A percentile compares a stretch with the other conserved stretches of the same genome.
These are phyloP conservation scores for Cyberlindnera euphorbiae DNA, from an alignment of 805 yeast genomes.

Conservation along the genomic window DNA sequence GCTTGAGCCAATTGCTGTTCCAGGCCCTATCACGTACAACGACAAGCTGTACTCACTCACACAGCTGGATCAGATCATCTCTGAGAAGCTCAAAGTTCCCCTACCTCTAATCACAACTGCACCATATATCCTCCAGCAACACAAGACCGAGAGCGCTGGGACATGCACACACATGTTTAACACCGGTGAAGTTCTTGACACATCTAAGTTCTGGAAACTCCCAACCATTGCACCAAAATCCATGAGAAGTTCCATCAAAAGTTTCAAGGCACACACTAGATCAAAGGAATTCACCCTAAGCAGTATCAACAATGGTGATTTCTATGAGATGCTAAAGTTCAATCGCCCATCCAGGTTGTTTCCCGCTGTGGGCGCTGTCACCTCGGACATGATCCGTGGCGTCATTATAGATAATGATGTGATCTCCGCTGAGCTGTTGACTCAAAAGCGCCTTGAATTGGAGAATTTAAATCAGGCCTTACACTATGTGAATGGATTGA, in stretches of 20 bases:
- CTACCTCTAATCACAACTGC: constrained; percentile 14
- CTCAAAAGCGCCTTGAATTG: constrained; percentile 1
- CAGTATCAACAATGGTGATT: constrained; percentile 5
- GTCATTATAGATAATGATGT: constrained; percentile 4
- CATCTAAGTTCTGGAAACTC: constrained; percentile 1
- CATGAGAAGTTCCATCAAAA: not conserved
- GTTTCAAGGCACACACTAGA: not conserved
- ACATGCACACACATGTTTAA: constrained; percentile 6
- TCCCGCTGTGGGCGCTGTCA: constrained; percentile 1
- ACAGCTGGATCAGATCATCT: constrained; percentile 7
- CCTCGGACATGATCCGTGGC: constrained; percentile 13
- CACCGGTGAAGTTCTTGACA: constrained; percentile 4
- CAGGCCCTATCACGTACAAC: constrained; percentile 11
- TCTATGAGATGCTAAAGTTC: constrained; percentile 9
- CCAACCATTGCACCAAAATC: not conserved
- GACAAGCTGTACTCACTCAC: constrained; percentile 5
- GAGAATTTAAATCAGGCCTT: constrained; percentile 2
- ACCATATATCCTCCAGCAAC: constrained; percentile 13
- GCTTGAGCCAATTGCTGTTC: not conserved
- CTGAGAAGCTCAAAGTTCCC: constrained; percentile 4
- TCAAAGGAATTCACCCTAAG: too few relatives aligned
- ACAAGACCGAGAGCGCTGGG: constrained; percentile 1
- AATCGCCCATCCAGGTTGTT: not conserved
- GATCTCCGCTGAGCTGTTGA: not conserved
- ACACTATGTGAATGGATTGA: constrained; percentile 2